Evolutionary conservation across 83 land plant genomes (phyloP).

Genomic region (Picea mariana): DNA sequence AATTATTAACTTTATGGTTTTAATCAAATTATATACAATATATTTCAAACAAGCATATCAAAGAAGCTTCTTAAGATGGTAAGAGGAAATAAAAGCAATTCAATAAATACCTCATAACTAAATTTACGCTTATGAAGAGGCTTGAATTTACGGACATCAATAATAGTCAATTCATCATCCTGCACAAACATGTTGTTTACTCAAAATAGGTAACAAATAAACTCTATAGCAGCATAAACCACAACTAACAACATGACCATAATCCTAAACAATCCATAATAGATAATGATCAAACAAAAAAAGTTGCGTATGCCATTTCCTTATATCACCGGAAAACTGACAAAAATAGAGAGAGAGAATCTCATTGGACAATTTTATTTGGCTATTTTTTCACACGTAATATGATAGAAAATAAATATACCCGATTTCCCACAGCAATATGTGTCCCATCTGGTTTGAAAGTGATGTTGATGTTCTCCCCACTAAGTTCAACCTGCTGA

Average conservation of each 20-base stretch:
- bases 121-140: conserved; percentile 86
- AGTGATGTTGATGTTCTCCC: conserved; percentile 96
- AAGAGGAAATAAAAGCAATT: background rate
- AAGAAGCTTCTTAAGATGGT: background rate
- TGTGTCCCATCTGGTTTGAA: conserved; percentile 96
- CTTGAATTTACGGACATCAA: conserved; percentile 96
- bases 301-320: background rate
- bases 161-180: conserved; percentile 96
- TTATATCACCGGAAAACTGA: background rate
- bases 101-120: conserved; percentile 70
- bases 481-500: conserved; percentile 95
- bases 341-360: too few relatives aligned
- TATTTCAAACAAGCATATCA: background rate
- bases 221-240: background rate
- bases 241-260: background rate
- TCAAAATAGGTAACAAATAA: background rate
- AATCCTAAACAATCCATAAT: background rate
- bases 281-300: background rate
- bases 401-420: conserved; percentile 21
- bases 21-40: background rate
- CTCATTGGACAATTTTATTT: background rate
- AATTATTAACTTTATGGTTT: background rate
- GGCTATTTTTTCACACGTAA: background rate
- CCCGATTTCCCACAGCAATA: conserved; percentile 97
- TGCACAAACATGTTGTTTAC: conserved; percentile 16